Evolutionary conservation across 2,329 filamentous ascomycete genomes (phyloP).

Genomic region (Pseudofabraea citricarpa): DNA sequence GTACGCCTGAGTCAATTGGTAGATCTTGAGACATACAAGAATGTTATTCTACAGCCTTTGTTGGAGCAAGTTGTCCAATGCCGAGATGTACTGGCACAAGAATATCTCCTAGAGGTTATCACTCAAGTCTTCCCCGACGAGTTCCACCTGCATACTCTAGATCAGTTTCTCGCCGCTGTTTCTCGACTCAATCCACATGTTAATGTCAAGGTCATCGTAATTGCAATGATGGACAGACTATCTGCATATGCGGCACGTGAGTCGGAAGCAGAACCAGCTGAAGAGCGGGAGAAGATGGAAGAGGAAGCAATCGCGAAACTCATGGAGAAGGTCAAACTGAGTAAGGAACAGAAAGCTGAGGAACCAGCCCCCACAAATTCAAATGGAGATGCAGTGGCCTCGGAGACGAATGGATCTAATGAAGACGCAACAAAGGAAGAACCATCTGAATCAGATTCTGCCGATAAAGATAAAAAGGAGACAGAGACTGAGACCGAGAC

Average conservation of each 20-base stretch:
- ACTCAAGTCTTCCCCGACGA: slow-evolving; percentile 99
- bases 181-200: slow-evolving; percentile 92
- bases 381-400: slow-evolving; percentile 24
- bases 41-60: slow-evolving; percentile 79
- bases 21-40: slow-evolving; percentile 91
- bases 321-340: slow-evolving; percentile 71
- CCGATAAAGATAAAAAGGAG: slow-evolving; percentile 43
- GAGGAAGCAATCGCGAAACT: slow-evolving; percentile 77
- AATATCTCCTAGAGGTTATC: slow-evolving; percentile 96
- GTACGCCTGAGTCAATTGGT: slow-evolving; percentile 93
- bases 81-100: slow-evolving; percentile 91
- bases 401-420: slow-evolving; percentile 33
- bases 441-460: slow-evolving; percentile 32
- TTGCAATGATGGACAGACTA: slow-evolving; percentile 93
- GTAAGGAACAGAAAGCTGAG: slow-evolving; percentile 43
- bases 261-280: slow-evolving; percentile 63
- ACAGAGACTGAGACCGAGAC: slow-evolving; percentile 32
- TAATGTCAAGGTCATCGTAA: slow-evolving; percentile 96
- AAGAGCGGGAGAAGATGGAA: slow-evolving; percentile 72
- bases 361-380: slow-evolving; percentile 19
- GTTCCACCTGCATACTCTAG: slow-evolving; percentile 93
- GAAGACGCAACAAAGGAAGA: slow-evolving; percentile 32
- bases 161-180: slow-evolving; percentile 90
- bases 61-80: slow-evolving; percentile 98
- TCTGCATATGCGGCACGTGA: slow-evolving; percentile 94